Evolutionary conservation across 2,329 filamentous ascomycete species (phyloP).

Genomic region (Phyllosticta citribraziliensis): DNA sequence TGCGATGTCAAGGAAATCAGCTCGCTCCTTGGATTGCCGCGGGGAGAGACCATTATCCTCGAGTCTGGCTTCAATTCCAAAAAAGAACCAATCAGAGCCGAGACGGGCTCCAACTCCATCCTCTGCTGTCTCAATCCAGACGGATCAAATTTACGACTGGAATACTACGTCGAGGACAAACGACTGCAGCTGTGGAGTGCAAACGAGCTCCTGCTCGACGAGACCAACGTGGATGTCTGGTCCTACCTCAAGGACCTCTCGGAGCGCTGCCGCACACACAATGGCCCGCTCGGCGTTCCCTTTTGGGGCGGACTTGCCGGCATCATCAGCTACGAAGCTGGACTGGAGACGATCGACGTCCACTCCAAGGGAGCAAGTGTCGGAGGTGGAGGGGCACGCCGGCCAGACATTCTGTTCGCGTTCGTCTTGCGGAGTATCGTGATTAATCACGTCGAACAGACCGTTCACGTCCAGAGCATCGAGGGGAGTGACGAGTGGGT

Average conservation of each 20-base stretch:
- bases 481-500: conserved; percentile 40
- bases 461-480: conserved; percentile 60
- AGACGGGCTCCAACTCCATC: conserved; percentile 60
- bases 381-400: conserved; percentile 14
- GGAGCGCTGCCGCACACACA: conserved; percentile 12
- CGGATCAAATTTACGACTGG: conserved; percentile 32
- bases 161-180: conserved; percentile 22
- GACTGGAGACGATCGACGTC: conserved; percentile 52
- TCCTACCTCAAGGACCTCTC: conserved; percentile 31
- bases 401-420: conserved; percentile 64
- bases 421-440: conserved; percentile 73
- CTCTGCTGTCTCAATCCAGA: conserved; percentile 54
- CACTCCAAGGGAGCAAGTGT: conserved; percentile 4
- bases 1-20: conserved; percentile 14
- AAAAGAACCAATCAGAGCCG: conserved; percentile 28
- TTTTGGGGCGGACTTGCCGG: conserved; percentile 83
- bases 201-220: conserved; percentile 18
- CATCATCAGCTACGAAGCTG: conserved; percentile 76
- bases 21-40: conserved; percentile 24
- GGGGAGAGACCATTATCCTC: conserved; percentile 32
- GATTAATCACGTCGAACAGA: conserved; percentile 57
- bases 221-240: conserved; percentile 27
- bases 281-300: conserved; percentile 32
- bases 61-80: conserved; percentile 35
- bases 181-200: conserved; percentile 23